These are phyloP conservation scores for Candida michaelii DNA, from an alignment of 805 yeast genomes.

Conservation along the genomic window DNA sequence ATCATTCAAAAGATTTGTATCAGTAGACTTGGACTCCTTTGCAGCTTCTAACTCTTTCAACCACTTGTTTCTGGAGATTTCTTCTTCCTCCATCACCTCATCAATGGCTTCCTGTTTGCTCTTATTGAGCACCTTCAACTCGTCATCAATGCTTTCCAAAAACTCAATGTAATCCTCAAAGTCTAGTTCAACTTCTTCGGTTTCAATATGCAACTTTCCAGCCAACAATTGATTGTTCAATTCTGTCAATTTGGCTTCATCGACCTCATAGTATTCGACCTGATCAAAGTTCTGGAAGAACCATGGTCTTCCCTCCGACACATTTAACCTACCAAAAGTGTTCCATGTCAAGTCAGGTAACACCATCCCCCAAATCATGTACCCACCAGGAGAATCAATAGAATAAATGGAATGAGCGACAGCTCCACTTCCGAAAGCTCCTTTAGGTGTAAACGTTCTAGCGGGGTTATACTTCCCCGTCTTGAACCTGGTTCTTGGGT, in stretches of 20 bases:
- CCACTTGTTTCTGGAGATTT: slow-evolving; percentile 19
- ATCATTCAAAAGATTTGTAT: slow-evolving; percentile 17
- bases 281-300: slow-evolving; percentile 32
- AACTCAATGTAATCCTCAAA: slow-evolving; percentile 29
- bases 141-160: slow-evolving; percentile 25
- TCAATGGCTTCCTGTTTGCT: slow-evolving; percentile 15
- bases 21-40: slow-evolving; percentile 18
- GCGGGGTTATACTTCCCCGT: slow-evolving; percentile 97
- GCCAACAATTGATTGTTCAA: slow-evolving; percentile 30
- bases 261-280: slow-evolving; percentile 34
- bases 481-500: slow-evolving; percentile 88
- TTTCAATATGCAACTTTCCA: slow-evolving; percentile 25
- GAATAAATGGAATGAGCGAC: slow-evolving; percentile 98
- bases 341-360: slow-evolving; percentile 50
- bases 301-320: slow-evolving; percentile 25
- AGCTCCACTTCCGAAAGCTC: slow-evolving; percentile 97
- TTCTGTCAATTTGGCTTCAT: slow-evolving; percentile 35
- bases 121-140: slow-evolving; percentile 17
- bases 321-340: slow-evolving; percentile 26
- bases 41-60: slow-evolving; percentile 21
- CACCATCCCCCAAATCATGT: slow-evolving; percentile 77
- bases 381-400: slow-evolving; percentile 98
- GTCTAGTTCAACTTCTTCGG: slow-evolving; percentile 28
- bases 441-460: slow-evolving; percentile 93
- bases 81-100: slow-evolving; percentile 19